Conservation (phyloP, 352 stramenopile genomes). For the Globisporangium irregulare region DNA sequence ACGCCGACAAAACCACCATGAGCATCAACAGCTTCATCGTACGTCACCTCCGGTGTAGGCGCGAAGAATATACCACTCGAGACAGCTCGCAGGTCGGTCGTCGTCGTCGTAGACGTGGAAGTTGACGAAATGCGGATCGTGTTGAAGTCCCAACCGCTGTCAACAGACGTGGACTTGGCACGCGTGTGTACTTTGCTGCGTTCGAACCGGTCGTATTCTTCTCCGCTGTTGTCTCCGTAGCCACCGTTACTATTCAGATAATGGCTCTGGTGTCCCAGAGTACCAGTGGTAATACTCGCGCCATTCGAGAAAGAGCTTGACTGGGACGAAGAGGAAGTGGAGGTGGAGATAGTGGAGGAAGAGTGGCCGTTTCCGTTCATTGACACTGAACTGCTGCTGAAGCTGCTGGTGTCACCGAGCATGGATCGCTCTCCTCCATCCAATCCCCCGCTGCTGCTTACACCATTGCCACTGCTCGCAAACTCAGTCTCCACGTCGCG, state of each 20-base stretch:
- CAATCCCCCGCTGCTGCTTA: background rate
- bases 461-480: background rate
- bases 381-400: conserved; percentile 4
- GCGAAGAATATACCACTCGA: conserved; percentile 9
- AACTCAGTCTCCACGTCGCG: conserved; percentile 2
- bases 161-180: conserved; percentile 33
- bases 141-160: conserved; percentile 79
- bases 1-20: background rate
- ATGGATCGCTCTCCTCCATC: background rate
- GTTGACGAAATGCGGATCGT: conserved; percentile 56
- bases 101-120: background rate
- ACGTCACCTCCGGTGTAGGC: conserved; percentile 6
- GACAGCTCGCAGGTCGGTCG: background rate
- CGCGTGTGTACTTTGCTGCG: conserved; percentile 39
- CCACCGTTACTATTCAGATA: background rate
- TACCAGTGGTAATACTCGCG: background rate
- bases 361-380: background rate
- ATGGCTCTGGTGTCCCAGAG: background rate
- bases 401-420: conserved; percentile 1
- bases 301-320: background rate
- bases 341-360: background rate
- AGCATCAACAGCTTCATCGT: background rate
- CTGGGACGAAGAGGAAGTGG: background rate
- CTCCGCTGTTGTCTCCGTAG: background rate
- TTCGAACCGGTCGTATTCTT: conserved; percentile 27